A percentile compares a stretch with the other conserved stretches of the same genome.
Evolutionary conservation across 2,329 filamentous ascomycete species (phyloP).

Genomic region (Phaeosphaeria sp.): DNA sequence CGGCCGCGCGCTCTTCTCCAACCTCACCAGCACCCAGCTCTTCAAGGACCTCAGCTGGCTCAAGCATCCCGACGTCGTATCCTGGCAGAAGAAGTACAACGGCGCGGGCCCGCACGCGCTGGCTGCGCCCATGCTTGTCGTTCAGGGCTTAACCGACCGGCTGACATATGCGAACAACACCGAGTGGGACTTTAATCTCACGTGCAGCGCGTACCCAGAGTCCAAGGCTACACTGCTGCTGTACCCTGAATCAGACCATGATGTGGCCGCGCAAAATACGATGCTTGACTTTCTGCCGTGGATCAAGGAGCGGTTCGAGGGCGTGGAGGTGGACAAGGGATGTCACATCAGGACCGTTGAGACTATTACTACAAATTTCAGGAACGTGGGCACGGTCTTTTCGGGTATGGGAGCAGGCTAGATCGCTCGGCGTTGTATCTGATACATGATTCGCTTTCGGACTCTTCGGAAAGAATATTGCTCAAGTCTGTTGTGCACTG

Average conservation of each 20-base stretch:
- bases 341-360: constrained; percentile 12
- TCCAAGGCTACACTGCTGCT: constrained; percentile 16
- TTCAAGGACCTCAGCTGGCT: constrained; percentile 26
- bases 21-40: constrained; percentile 16
- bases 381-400: constrained; percentile 8
- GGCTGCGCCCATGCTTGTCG: constrained; percentile 29
- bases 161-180: constrained; percentile 27
- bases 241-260: constrained; percentile 25
- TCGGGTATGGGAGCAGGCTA: background rate
- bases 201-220: constrained; percentile 18
- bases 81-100: constrained; percentile 31
- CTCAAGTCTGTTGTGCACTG: no score
- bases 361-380: constrained; percentile 11
- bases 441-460: no score
- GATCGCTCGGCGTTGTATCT: no score
- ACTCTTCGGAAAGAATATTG: no score
- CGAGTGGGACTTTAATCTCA: constrained; percentile 26
- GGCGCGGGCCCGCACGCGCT: constrained; percentile 26
- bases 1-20: constrained; percentile 22
- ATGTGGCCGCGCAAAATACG: constrained; percentile 13
- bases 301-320: constrained; percentile 20
- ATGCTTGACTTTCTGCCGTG: constrained; percentile 17
- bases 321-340: constrained; percentile 10
- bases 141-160: constrained; percentile 13
- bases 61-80: constrained; percentile 18